Conservation (phyloP, 345 rosid genomes). For the Microcos paniculata region DNA sequence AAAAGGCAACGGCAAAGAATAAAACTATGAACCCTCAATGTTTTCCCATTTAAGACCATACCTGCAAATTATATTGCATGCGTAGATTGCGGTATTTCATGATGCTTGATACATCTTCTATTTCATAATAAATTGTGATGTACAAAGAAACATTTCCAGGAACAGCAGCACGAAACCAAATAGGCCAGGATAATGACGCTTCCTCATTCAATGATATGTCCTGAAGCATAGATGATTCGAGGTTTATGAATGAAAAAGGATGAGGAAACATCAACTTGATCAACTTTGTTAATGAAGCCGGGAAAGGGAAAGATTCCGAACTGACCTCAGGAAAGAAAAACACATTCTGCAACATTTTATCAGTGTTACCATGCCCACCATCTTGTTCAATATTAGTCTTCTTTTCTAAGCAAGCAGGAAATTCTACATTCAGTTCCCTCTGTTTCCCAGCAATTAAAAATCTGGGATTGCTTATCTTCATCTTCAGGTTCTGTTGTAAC, state of each 20-base stretch:
- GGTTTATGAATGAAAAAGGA: constrained; percentile 15
- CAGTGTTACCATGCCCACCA: constrained; percentile 28
- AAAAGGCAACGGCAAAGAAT: background rate
- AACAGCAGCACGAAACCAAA: constrained; percentile 93
- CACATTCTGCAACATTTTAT: constrained; percentile 36
- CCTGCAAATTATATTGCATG: constrained; percentile 79
- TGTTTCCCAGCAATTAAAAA: constrained; percentile 55
- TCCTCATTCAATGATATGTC: constrained; percentile 53
- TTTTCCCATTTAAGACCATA: constrained; percentile 30
- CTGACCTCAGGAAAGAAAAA: constrained; percentile 89
- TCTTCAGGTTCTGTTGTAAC: constrained; percentile 78
- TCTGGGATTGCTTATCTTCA: constrained; percentile 89
- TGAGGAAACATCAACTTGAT: constrained; percentile 14
- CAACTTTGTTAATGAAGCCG: constrained; percentile 10
- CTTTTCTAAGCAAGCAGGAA: constrained; percentile 76
- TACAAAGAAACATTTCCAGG: constrained; percentile 71
- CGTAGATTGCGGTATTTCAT: constrained; percentile 88
- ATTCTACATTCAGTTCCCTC: constrained; percentile 44
- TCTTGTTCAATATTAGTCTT: constrained; percentile 33
- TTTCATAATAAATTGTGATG: constrained; percentile 81
- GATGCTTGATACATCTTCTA: constrained; percentile 63
- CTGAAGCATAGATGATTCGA: constrained; percentile 45
- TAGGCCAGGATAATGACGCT: constrained; percentile 75
- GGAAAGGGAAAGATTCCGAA: constrained; percentile 19
- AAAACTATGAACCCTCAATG: constrained; percentile 9